These are phyloP conservation scores for Catharanthus roseus DNA, from an alignment of 257 asterid species.

Conservation along the genomic window DNA sequence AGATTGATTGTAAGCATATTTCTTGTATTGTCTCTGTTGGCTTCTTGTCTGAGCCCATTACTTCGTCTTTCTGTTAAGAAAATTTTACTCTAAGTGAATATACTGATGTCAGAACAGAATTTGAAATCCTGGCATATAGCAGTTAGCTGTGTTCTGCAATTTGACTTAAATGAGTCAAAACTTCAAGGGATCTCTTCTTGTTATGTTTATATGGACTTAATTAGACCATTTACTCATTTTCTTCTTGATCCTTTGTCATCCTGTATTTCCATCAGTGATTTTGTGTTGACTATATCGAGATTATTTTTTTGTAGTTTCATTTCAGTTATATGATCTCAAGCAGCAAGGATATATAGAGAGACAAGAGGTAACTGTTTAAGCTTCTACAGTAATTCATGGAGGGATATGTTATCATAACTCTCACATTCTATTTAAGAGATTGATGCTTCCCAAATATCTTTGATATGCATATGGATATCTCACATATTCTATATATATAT, in stretches of 20 bases:
- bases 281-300: constrained; percentile 21
- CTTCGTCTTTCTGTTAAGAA: background rate
- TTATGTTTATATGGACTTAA: background rate
- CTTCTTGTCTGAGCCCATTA: background rate
- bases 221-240: background rate
- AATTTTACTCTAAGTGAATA: background rate
- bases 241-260: background rate
- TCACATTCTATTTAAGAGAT: constrained; percentile 9
- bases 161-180: background rate
- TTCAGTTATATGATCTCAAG: constrained; percentile 82
- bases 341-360: constrained; percentile 88
- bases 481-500: background rate
- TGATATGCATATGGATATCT: background rate
- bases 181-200: background rate
- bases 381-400: background rate
- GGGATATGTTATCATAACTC: background rate
- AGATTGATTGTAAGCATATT: constrained; percentile 59
- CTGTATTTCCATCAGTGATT: background rate
- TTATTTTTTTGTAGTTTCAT: constrained; percentile 53
- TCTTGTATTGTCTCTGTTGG: background rate
- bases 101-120: background rate
- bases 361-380: constrained; percentile 57
- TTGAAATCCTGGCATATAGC: background rate
- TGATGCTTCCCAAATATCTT: background rate
- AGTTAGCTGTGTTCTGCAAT: background rate